phyloP scores from a whole-genome alignment of 2,329 filamentous ascomycete genomes.

The Niveomyces coronatus region DNA sequence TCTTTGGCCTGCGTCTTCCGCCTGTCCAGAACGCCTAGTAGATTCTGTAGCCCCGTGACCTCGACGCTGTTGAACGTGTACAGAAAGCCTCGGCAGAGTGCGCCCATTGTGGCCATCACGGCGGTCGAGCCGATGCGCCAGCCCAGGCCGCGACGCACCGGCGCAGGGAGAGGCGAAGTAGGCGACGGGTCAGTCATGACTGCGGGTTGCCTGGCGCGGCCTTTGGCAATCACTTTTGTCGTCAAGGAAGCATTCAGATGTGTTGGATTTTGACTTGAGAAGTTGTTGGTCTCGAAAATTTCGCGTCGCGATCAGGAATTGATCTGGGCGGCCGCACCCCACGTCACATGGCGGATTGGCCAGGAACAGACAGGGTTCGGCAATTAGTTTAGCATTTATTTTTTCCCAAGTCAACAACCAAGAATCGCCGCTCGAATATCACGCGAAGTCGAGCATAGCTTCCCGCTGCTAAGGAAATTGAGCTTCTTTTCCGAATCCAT shows the following conservation, averaged over 20 bases:
- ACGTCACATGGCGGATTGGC: not conserved
- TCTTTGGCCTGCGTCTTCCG: slow-evolving; percentile 55
- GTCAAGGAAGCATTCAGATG: too few species aligned
- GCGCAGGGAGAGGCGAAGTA: slow-evolving; percentile 12
- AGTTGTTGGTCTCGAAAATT: not conserved
- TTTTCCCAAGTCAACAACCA: too few species aligned
- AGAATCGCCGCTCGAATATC: not conserved
- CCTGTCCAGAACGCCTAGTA: slow-evolving; percentile 65
- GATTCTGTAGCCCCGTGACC: slow-evolving; percentile 63
- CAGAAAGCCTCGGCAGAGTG: slow-evolving; percentile 64
- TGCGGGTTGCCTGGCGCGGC: slow-evolving; percentile 1
- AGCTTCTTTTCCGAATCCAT: too few species aligned
- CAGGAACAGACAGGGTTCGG: not conserved
- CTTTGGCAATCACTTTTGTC: slow-evolving; percentile 7
- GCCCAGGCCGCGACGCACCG: slow-evolving; percentile 44
- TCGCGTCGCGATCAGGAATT: too few species aligned
- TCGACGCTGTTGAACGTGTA: slow-evolving; percentile 66
- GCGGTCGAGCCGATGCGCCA: slow-evolving; percentile 67
- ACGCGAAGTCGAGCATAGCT: too few species aligned
- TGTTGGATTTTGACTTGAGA: too few species aligned
- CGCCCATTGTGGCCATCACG: slow-evolving; percentile 63
- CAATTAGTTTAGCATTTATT: not conserved
- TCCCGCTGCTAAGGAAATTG: too few species aligned
- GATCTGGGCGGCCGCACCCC: slow-evolving; percentile 1
- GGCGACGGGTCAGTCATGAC: slow-evolving; percentile 14